Base-by-base conservation (phyloP, 1,284 basidiomycete genomes). In the Tilletia walkeri region DNA sequence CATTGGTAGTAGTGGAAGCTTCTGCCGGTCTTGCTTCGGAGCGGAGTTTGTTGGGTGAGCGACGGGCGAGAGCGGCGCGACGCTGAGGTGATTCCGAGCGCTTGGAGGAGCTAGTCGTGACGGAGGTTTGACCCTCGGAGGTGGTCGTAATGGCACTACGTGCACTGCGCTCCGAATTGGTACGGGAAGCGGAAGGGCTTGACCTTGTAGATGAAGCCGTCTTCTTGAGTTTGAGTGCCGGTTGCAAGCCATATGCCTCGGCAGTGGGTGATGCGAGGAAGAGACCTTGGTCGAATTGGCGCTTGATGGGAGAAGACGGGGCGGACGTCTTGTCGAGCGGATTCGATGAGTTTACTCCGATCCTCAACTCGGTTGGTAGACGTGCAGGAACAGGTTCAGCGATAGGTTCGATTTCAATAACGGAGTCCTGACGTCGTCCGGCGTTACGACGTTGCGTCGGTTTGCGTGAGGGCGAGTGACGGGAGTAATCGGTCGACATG, bases 121-220 rank as follows among this genome's bases (percentile, higher is more conserved):
- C 36, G 30, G 59, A 63, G n/a, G 34, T 41, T 6, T 63, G 59
- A 18, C 59, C 38, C 16, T 63, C 59, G 34, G 30, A 36, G 30
- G 38, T 63, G 30, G 59, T 63, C 36, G 59, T 63, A 38, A 9
- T 7, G 14, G 59, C 36, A n/a, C 59, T 63, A 6, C 59, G 59
- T 14, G 34, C 59, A 20, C 59, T 63, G 36, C 59, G 59, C 36
- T 63, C 59, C 59, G 59, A 63, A 20, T 63, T 63, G 34, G 59
- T 63, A 5, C 59, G 59, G 6, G 59, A 63, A 20, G 59, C 59
- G 6, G 38, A 63, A 10, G 59, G 59, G 36, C 59, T 63, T 10
- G 59, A 63, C 9, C 36, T 18, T 24, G 16, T 53, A 16, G 38
- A 30, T 30, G 24, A 39, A 14, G 34, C 10, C 20, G 59, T n/a